Base-by-base conservation (phyloP, 1,284 basidiomycete genomes). In the Leccinum angustisporum region DNA sequence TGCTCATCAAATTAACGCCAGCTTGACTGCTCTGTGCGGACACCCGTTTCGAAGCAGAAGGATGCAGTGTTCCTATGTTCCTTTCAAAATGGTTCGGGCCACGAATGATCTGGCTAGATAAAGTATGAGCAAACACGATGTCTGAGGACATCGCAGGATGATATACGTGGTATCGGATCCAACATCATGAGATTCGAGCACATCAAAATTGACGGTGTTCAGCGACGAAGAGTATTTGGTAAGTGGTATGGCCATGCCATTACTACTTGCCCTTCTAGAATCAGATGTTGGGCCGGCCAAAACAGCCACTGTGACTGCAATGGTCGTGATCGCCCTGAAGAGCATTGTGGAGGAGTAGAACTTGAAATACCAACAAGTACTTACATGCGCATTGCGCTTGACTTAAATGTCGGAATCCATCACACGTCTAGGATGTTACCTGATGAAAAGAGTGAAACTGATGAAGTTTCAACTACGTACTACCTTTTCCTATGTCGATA, bases 351-450 rank as follows among this genome's bases (percentile, higher is more conserved):
- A 18, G n/a, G 43, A n/a, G n/a, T n/a, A 18, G 43, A 8, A 46
- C n/a, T n/a, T n/a, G 43, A 46, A 18, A 18, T 3, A 11, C 0
- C n/a, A 5, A 10, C 40, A 0, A 43, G n/a, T n/a, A n/a, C n/a
- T 40, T n/a, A 40, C n/a, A 18, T 4, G 25, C 25, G 25, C 25
- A 25, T 25, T 25, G 25, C 3, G n/a, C n/a, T 18, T n/a, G 40
- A 18, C 40, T 18, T 43, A 43, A 43, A 43, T 43, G 10, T 46
- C 43, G 3, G 43, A 11, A 18, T 46, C 10, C n/a, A 46, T 46
- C 43, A 18, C 36, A 30, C 34, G 18, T 18, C 43, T 21, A 13
- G 18, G 40, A 18, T 43, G 40, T 18, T 3, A 43, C 16, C 38
- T 40, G 14, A 38, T 36, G 13, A 7, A 14, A 36, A 36, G 34